Conservation (phyloP, 257 asterid species). For the Nicotiana benthamiana region DNA sequence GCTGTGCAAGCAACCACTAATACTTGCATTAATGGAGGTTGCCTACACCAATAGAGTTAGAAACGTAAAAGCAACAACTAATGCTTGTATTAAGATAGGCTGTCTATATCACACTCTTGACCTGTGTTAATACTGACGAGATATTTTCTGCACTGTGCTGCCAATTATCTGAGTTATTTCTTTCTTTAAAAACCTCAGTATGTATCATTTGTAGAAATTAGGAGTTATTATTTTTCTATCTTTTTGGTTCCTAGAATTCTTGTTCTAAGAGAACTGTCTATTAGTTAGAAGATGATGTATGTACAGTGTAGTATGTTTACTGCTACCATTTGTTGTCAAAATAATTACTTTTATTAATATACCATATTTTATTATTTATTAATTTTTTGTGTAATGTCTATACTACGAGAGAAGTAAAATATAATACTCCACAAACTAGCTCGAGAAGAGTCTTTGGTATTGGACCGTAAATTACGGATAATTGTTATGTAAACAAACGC, state of each 20-base stretch:
- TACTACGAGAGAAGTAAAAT: too few species aligned
- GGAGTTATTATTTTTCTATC: not conserved
- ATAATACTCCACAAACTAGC: too few species aligned
- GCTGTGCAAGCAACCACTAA: too few species aligned
- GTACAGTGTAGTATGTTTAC: constrained; percentile 6
- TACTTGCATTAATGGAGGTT: too few species aligned
- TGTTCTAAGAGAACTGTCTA: not conserved
- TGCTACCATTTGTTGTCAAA: not conserved
- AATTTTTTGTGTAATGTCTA: too few species aligned
- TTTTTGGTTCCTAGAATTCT: not conserved
- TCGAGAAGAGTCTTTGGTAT: not conserved
- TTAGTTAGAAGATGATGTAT: not conserved
- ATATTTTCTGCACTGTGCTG: not conserved
- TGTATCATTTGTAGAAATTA: not conserved
- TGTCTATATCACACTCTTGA: too few species aligned
- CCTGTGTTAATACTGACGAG: too few species aligned
- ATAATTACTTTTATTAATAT: too few species aligned
- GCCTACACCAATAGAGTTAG: too few species aligned
- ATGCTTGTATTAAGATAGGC: too few species aligned
- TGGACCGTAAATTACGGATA: not conserved
- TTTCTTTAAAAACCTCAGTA: not conserved
- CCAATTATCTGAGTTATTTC: not conserved
- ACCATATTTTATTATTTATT: too few species aligned
- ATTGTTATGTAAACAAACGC: not conserved
- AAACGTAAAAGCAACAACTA: too few species aligned